Evolutionary conservation across 2,329 filamentous ascomycete genomes (phyloP).

Genomic region (Fusarium sp.): DNA sequence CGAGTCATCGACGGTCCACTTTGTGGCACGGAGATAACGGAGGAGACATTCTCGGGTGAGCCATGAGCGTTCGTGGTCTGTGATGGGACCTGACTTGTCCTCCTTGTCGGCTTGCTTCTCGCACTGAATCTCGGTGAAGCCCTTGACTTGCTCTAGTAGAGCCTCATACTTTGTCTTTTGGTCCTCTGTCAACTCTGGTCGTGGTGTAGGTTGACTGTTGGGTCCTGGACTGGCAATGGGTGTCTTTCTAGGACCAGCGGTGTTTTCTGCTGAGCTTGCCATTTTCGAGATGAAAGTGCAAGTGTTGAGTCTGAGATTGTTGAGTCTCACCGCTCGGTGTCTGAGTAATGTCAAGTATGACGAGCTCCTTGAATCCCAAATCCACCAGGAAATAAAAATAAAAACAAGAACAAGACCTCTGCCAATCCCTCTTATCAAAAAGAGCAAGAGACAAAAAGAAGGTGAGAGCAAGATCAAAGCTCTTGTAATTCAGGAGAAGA

Average conservation of each 20-base stretch:
- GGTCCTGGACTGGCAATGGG: slow-evolving; percentile 70
- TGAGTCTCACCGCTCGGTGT: slow-evolving; percentile 39
- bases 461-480: not conserved
- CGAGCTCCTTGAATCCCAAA: not conserved
- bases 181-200: slow-evolving; percentile 75
- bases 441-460: not conserved
- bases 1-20: slow-evolving; percentile 84
- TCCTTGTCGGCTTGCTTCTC: slow-evolving; percentile 62
- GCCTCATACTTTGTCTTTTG: slow-evolving; percentile 85
- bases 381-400: not conserved
- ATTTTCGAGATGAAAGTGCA: slow-evolving; percentile 26
- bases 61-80: slow-evolving; percentile 87
- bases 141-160: slow-evolving; percentile 76
- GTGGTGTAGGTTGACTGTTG: slow-evolving; percentile 66
- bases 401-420: not conserved
- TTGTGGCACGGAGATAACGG: slow-evolving; percentile 92
- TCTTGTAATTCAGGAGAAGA: slow-evolving; percentile 29
- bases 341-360: slow-evolving; percentile 24
- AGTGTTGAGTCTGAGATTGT: slow-evolving; percentile 6
- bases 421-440: not conserved
- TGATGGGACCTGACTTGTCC: slow-evolving; percentile 72
- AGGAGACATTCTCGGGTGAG: slow-evolving; percentile 92
- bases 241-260: slow-evolving; percentile 56
- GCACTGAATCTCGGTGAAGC: slow-evolving; percentile 73
- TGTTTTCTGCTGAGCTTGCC: slow-evolving; percentile 36